Conservation (phyloP, 1,139 yeast genomes). For the Kurtzmaniella quercitrusa region DNA sequence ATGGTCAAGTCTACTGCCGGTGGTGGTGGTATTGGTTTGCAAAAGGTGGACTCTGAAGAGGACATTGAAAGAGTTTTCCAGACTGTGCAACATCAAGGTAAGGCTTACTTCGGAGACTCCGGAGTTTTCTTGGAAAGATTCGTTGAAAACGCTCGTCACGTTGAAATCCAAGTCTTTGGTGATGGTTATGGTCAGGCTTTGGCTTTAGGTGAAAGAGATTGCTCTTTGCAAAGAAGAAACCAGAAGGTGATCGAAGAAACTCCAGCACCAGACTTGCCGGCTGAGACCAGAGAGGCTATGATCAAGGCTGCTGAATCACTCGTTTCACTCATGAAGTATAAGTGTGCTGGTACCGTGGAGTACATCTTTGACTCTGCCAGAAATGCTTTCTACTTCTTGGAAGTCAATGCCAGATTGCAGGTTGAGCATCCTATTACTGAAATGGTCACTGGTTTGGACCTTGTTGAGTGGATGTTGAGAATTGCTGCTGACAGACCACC, state of each 20-base stretch:
- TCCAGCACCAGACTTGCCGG: slow-evolving; percentile 93
- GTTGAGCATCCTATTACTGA: slow-evolving; percentile 98
- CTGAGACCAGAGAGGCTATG: slow-evolving; percentile 67
- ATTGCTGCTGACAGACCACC: slow-evolving; percentile 91
- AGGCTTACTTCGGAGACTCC: slow-evolving; percentile 87
- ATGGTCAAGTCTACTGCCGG: slow-evolving; percentile 99
- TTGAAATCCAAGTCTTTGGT: slow-evolving; percentile 94
- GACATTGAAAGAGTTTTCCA: slow-evolving; percentile 82
- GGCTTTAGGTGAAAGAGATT: slow-evolving; percentile 95
- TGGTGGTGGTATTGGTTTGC: slow-evolving; percentile 98
- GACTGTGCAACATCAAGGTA: slow-evolving; percentile 91
- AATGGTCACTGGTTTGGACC: slow-evolving; percentile 86
- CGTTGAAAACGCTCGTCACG: slow-evolving; percentile 92
- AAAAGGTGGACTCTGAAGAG: slow-evolving; percentile 76
- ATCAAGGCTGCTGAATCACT: slow-evolving; percentile 81
- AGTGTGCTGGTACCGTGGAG: slow-evolving; percentile 97
- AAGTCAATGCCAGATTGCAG: slow-evolving; percentile 94
- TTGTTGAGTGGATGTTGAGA: slow-evolving; percentile 94
- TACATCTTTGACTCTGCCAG: slow-evolving; percentile 82
- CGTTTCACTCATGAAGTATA: slow-evolving; percentile 77
- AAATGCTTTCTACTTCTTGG: slow-evolving; percentile 89
- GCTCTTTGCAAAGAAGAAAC: slow-evolving; percentile 94
- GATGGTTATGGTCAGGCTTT: slow-evolving; percentile 91
- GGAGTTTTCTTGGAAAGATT: slow-evolving; percentile 94
- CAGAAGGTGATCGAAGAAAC: slow-evolving; percentile 96